Evolutionary conservation across 306 rosid species (phyloP).

Genomic region (Chamaecrista fasciculata): DNA sequence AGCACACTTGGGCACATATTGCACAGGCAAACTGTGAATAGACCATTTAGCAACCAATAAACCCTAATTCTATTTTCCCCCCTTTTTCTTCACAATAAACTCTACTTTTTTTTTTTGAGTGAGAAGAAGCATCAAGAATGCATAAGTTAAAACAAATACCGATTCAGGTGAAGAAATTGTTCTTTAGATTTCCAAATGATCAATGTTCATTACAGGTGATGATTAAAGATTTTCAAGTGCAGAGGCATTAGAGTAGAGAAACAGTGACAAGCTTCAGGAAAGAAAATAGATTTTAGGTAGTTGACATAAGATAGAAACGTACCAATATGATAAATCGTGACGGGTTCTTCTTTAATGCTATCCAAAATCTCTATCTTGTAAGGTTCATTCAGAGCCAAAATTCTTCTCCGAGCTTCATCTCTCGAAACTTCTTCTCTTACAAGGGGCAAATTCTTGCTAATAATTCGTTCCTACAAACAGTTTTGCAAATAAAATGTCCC

Average conservation of each 20-base stretch:
- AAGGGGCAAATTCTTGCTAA: constrained; percentile 79
- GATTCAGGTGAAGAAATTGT: not conserved
- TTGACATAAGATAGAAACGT: no score
- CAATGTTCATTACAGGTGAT: not conserved
- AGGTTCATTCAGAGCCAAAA: constrained; percentile 74
- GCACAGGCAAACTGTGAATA: not conserved
- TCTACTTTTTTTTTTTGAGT: not conserved
- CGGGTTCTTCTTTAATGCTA: constrained; percentile 81
- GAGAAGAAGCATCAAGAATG: not conserved
- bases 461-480: constrained; percentile 73
- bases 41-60: not conserved
- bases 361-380: constrained; percentile 95
- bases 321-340: constrained; percentile 94
- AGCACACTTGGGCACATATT: not conserved
- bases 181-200: not conserved
- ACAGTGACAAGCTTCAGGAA: not conserved
- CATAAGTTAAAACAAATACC: not conserved
- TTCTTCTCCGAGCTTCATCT: constrained; percentile 85
- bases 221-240: not conserved
- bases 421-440: constrained; percentile 91
- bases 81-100: not conserved
- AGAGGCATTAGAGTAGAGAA: not conserved
- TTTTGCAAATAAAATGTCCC: constrained; percentile 26
- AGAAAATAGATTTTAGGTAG: constrained; percentile 2
- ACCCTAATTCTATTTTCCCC: not conserved